Evolutionary conservation across 495 filamentous ascomycete species (phyloP).

Genomic region (Hyaloscypha hepaticicola): DNA sequence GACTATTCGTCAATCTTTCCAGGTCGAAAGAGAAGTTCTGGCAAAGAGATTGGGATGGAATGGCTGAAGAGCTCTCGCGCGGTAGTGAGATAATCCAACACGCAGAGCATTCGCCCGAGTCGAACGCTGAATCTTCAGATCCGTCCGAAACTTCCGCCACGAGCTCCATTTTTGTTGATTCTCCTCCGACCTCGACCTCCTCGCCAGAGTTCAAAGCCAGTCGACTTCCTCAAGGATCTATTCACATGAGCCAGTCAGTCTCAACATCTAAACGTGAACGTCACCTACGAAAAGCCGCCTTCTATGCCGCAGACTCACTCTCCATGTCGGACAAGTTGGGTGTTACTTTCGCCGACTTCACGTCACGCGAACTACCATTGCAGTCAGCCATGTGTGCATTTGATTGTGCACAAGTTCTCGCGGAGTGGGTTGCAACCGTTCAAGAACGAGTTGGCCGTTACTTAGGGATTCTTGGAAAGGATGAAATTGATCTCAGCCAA

Average conservation of each 20-base stretch:
- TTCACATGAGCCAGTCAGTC: conserved; percentile 22
- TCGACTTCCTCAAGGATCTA: conserved; percentile 30
- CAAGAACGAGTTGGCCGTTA: conserved; percentile 92
- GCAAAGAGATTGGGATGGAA: conserved; percentile 89
- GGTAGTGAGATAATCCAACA: conserved; percentile 76
- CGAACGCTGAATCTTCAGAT: conserved; percentile 51
- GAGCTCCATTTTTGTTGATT: conserved; percentile 52
- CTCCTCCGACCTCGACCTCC: conserved; percentile 53
- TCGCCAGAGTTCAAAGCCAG: conserved; percentile 47
- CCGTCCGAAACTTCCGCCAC: conserved; percentile 48
- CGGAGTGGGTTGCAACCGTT: conserved; percentile 93
- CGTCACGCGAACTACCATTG: conserved; percentile 85
- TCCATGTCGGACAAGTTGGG: conserved; percentile 86
- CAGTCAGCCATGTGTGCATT: conserved; percentile 92
- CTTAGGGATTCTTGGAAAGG: conserved; percentile 80
- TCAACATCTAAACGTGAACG: conserved; percentile 68
- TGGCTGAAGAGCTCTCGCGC: conserved; percentile 85
- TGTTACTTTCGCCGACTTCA: conserved; percentile 82
- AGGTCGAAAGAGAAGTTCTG: conserved; percentile 92
- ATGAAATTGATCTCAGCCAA: conserved; percentile 71
- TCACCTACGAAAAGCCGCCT: conserved; percentile 89
- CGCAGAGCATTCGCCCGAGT: conserved; percentile 61
- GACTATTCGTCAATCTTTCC: conserved; percentile 89
- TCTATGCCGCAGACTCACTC: conserved; percentile 91
- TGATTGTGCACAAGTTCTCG: conserved; percentile 95